phyloP scores from a whole-genome alignment of 1,284 basidiomycete genomes.

The Papiliotrema nemorosa region DNA sequence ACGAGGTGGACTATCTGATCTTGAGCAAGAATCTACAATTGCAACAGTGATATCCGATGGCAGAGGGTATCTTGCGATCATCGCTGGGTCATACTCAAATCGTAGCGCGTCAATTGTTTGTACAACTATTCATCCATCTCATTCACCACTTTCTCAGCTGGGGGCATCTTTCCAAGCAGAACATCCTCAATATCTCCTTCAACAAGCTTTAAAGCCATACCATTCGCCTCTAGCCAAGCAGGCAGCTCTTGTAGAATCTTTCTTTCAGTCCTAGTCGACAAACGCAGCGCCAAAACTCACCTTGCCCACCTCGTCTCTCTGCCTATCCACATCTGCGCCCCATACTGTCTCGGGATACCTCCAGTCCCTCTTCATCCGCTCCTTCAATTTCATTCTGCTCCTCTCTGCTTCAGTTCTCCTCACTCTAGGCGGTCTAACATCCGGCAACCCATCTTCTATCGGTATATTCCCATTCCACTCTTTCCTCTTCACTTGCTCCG shows the following conservation, averaged over 20 bases:
- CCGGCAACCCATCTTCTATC: slow-evolving; percentile 7
- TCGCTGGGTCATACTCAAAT: background rate
- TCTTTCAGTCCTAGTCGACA: background rate
- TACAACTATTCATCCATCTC: background rate
- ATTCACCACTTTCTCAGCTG: background rate
- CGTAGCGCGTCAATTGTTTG: background rate
- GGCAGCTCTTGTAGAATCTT: slow-evolving; percentile 12
- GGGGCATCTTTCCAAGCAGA: background rate
- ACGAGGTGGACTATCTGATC: slow-evolving; percentile 28
- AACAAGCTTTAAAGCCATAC: background rate
- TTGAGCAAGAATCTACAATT: slow-evolving; percentile 24
- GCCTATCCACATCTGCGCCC: slow-evolving; percentile 7
- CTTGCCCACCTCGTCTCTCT: slow-evolving; percentile 4
- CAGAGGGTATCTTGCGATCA: background rate
- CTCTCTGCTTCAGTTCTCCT: slow-evolving; percentile 7
- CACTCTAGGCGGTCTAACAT: background rate
- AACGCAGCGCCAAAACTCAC: slow-evolving; percentile 8
- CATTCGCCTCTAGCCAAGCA: slow-evolving; percentile 10
- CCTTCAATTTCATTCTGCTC: slow-evolving; percentile 4
- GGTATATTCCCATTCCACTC: background rate
- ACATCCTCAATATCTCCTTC: background rate
- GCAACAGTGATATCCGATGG: background rate
- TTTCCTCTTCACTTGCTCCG: background rate
- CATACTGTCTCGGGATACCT: slow-evolving; percentile 30
- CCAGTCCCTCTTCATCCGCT: slow-evolving; percentile 29